These are phyloP conservation scores for Corylus americana DNA, from an alignment of 306 rosid genomes.

Conservation along the genomic window DNA sequence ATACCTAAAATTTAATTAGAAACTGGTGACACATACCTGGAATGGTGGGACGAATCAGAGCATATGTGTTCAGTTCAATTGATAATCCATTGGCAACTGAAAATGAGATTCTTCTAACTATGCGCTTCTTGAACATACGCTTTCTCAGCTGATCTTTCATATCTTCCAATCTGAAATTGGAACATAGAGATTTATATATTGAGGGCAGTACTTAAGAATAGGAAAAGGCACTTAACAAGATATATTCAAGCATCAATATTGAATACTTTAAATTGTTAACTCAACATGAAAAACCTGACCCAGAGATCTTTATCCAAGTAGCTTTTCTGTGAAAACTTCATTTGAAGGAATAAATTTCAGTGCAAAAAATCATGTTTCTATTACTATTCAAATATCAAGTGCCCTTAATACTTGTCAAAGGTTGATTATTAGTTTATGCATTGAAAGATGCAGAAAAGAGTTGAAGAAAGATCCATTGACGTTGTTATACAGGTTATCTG, in stretches of 20 bases:
- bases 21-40: slow-evolving; percentile 55
- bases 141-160: slow-evolving; percentile 90
- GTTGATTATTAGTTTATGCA: not conserved
- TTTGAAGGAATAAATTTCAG: not conserved
- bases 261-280: not conserved
- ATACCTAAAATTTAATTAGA: slow-evolving; percentile 10
- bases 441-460: not conserved
- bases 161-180: slow-evolving; percentile 70
- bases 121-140: slow-evolving; percentile 87
- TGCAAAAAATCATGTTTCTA: not conserved
- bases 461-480: not conserved
- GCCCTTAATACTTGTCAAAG: not conserved
- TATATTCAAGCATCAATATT: no score
- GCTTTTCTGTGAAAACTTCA: not conserved
- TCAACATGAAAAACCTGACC: slow-evolving; percentile 20
- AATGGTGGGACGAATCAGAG: slow-evolving; percentile 78
- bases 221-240: no score
- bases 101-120: slow-evolving; percentile 64
- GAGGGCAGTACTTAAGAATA: no score
- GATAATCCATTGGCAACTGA: slow-evolving; percentile 63
- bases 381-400: not conserved
- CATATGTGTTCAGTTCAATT: slow-evolving; percentile 74
- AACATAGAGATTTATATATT: slow-evolving; percentile 4
- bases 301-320: slow-evolving; percentile 14
- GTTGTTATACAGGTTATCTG: not conserved